phyloP scores from a whole-genome alignment of 768 basidiomycete species.

The Pisolithus albus region DNA sequence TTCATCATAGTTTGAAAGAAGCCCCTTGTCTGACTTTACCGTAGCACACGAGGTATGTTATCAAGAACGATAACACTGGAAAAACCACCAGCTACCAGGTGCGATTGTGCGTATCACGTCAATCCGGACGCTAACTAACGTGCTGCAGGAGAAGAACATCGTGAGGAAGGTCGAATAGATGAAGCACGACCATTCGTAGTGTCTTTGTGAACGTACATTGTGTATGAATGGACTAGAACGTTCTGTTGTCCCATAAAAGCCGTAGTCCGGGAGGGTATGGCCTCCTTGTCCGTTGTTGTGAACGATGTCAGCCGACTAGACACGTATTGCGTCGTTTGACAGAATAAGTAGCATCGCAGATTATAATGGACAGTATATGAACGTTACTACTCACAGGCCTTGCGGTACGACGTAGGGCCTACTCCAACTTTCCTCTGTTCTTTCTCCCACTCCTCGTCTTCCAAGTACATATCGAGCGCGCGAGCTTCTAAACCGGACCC shows the following conservation, averaged over 20 bases:
- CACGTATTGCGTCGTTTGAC: too few species aligned
- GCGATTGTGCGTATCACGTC: not conserved
- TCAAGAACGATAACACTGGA: conserved; percentile 39
- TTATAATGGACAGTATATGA: too few species aligned
- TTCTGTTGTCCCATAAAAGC: too few species aligned
- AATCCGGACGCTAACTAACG: not conserved
- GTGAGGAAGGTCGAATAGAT: conserved; percentile 18
- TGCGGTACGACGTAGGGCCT: not conserved
- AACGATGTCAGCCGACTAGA: too few species aligned
- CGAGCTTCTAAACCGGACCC: conserved; percentile 34
- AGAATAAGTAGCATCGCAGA: too few species aligned
- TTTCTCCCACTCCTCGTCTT: conserved; percentile 66
- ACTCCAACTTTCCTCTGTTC: conserved; percentile 27
- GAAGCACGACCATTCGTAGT: too few species aligned
- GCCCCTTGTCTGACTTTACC: not conserved
- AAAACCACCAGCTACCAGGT: conserved; percentile 36
- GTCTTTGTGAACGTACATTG: too few species aligned
- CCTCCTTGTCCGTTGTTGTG: too few species aligned
- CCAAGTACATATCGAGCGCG: conserved; percentile 55
- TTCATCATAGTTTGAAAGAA: too few species aligned
- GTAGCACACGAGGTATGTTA: conserved; percentile 30
- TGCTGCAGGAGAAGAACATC: conserved; percentile 32
- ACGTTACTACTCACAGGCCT: not conserved
- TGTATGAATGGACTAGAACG: too few species aligned
- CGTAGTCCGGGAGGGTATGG: too few species aligned